phyloP scores from a whole-genome alignment of 805 yeast genomes.

The Metschnikowia matae region DNA sequence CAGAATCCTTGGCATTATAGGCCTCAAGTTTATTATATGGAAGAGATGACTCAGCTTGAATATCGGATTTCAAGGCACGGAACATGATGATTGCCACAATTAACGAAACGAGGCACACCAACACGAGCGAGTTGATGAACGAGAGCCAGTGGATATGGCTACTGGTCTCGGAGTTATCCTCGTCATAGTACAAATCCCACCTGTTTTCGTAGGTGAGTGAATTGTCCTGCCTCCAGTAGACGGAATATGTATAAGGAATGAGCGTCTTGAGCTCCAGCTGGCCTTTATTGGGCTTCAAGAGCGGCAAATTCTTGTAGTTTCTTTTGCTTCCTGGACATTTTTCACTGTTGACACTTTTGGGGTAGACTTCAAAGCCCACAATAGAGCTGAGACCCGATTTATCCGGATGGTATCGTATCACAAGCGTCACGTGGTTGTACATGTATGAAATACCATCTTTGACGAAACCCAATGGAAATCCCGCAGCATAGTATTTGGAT shows the following conservation, averaged over 20 bases:
- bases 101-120: constrained; percentile 57
- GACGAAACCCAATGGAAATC: constrained; percentile 78
- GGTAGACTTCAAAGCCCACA: constrained; percentile 89
- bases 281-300: constrained; percentile 34
- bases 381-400: constrained; percentile 47
- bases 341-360: constrained; percentile 65
- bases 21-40: constrained; percentile 9
- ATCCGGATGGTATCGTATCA: constrained; percentile 61
- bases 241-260: constrained; percentile 79
- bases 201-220: constrained; percentile 61
- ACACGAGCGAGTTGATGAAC: constrained; percentile 63
- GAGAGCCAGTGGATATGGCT: constrained; percentile 73
- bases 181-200: constrained; percentile 68
- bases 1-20: constrained; percentile 5
- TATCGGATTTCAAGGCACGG: constrained; percentile 50
- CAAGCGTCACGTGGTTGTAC: constrained; percentile 79
- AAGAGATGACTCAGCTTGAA: constrained; percentile 31
- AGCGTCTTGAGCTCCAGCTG: constrained; percentile 30
- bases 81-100: constrained; percentile 63
- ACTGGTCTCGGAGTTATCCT: constrained; percentile 42
- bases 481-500: constrained; percentile 74
- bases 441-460: constrained; percentile 53
- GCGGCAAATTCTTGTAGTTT: constrained; percentile 52
- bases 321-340: constrained; percentile 74
- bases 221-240: constrained; percentile 82